A percentile compares a stretch with the other conserved stretches of the same genome.
phyloP scores from a whole-genome alignment of 129 eudicot species.

The Artemisia annua region DNA sequence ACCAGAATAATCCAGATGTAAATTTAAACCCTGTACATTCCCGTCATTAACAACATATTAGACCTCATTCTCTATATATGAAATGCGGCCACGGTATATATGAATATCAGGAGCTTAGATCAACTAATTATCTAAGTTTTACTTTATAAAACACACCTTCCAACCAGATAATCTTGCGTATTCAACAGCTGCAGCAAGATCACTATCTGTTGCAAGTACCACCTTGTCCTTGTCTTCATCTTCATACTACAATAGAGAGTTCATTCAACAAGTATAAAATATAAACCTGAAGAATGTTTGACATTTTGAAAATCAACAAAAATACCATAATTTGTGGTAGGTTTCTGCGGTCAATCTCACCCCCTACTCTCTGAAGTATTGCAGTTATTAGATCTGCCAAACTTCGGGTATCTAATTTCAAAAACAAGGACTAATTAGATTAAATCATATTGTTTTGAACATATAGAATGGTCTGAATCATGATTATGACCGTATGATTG shows the following conservation, averaged over 20 bases:
- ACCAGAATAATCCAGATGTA: conserved; percentile 80
- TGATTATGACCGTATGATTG: neutral
- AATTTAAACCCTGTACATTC: conserved; percentile 64
- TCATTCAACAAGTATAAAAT: conserved; percentile 15
- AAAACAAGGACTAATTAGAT: conserved; percentile 4
- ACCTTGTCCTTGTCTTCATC: conserved; percentile 91
- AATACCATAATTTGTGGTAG: conserved; percentile 94
- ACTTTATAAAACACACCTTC: conserved; percentile 48
- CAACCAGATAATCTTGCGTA: conserved; percentile 83
- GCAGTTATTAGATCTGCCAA: conserved; percentile 83
- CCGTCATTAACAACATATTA: conserved; percentile 17
- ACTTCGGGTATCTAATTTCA: conserved; percentile 62
- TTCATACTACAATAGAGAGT: conserved; percentile 61
- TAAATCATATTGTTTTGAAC: conserved; percentile 1
- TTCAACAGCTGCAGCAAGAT: conserved; percentile 90
- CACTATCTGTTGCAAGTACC: conserved; percentile 83
- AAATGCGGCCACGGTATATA: too few species aligned
- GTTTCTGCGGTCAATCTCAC: conserved; percentile 78
- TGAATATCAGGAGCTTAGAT: neutral
- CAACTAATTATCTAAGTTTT: neutral
- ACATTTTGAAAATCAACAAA: neutral
- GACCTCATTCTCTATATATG: too few species aligned
- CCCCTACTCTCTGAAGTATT: conserved; percentile 85
- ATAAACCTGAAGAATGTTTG: neutral
- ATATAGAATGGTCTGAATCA: neutral